Evolutionary conservation across 2,329 filamentous ascomycete genomes (phyloP).

Genomic region (Cryoendolithus antarcticus): DNA sequence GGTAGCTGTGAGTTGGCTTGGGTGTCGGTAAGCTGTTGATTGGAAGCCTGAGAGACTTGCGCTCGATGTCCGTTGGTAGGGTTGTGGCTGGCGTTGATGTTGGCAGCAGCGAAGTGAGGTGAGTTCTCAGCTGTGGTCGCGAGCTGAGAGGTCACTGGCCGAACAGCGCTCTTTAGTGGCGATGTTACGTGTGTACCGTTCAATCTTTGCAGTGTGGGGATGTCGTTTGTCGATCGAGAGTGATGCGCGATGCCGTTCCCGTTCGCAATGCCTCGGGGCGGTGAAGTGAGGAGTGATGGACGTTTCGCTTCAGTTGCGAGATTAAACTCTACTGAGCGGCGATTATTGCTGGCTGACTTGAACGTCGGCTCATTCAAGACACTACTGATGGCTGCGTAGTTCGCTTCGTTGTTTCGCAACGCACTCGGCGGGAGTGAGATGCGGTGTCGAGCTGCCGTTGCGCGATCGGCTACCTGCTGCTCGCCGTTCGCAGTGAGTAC

Average conservation of each 20-base stretch:
- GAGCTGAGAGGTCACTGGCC: conserved; percentile 29
- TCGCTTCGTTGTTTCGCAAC: conserved; percentile 19
- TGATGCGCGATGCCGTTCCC: conserved; percentile 49
- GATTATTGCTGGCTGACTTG: conserved; percentile 28
- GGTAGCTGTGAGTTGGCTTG: conserved; percentile 48
- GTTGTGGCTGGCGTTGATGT: no score
- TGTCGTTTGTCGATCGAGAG: conserved; percentile 81
- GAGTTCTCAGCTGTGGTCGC: neutral
- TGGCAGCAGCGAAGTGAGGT: neutral
- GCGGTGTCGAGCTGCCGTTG: conserved; percentile 34
- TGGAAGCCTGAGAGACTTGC: no score
- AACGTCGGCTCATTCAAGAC: conserved; percentile 27
- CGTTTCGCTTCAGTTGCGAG: conserved; percentile 33
- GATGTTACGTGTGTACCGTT: conserved; percentile 24
- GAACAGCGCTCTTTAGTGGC: conserved; percentile 12
- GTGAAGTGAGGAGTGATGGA: conserved; percentile 42
- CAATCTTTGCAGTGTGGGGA: conserved; percentile 69
- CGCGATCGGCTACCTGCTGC: conserved; percentile 48
- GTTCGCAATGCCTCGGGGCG: conserved; percentile 43
- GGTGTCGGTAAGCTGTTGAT: conserved; percentile 40
- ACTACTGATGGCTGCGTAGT: conserved; percentile 26
- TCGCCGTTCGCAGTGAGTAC: conserved; percentile 53
- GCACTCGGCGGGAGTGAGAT: conserved; percentile 25
- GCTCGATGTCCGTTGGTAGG: no score
- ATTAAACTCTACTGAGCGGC: conserved; percentile 37